Evolutionary conservation across 2,329 filamentous ascomycete genomes (phyloP), one percentile per base, ranked within the genome.

Genomic region (Plenodomus tracheiphilus): DNA sequence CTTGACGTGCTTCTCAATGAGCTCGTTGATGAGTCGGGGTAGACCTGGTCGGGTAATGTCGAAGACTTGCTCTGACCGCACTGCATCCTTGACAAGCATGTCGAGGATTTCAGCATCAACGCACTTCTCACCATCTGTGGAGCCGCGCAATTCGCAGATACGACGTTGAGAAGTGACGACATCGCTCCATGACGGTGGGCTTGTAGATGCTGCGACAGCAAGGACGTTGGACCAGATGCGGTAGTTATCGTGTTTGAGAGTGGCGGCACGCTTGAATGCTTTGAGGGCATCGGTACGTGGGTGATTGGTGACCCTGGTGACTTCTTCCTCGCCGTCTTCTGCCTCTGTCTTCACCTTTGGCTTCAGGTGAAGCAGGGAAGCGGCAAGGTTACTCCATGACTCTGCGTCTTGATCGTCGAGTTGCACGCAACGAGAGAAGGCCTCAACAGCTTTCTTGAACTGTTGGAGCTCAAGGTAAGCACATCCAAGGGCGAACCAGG

Each of bases 141-240:
- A 65, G 15, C 81, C 80, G 35, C 89, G 85, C 34, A 97, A 83
- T 19, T 87, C 84, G 45, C 96, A 84, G 43, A 97, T 80, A 52
- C 87, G 84, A 35, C 81, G 83, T 50, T 94, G 81, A 0, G 90
- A 90, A 4, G 86, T 79, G 25, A 96, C 76, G 42, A 96, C 83
- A 53, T 97, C 91, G 0, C 78, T 71, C 65, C 91, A 85, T 0
- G 87, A 84, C 0, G 89, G 87, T 0, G 93, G 92, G 1, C 80
- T 81, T 21, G 94, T 82, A 1, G 90, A 88, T 0, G 89, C 84
- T 0, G 89, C 88, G 18, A 97, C 86, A 0, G 91, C 94, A 48
- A 99, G 83, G 15, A 97, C 87, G 64, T 99, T 99, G 68, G 96
- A 90, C 93, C 93, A 97, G 70, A 99, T 97, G 60, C 90, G 86